Conservation (phyloP, 2,329 filamentous ascomycete species). For the Ceratocystiopsis minuta region DNA sequence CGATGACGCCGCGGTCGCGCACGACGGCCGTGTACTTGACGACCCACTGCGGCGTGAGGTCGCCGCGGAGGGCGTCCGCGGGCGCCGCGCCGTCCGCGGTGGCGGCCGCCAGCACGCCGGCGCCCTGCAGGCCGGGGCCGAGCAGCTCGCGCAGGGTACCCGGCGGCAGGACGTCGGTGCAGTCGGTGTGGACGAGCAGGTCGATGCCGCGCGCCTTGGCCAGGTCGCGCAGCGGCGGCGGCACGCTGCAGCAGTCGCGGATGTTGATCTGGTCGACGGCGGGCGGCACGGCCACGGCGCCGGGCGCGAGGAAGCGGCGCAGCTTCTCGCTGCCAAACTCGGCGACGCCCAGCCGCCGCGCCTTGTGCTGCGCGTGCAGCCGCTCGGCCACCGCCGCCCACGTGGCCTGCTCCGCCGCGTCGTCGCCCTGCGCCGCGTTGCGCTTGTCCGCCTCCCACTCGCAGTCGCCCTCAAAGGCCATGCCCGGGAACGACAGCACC, state of each 20-base stretch:
- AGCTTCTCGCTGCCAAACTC: conserved; percentile 83
- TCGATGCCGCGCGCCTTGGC: conserved; percentile 75
- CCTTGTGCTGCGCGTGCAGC: conserved; percentile 51
- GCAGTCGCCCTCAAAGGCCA: conserved; percentile 85
- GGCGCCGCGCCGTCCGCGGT: conserved; percentile 14
- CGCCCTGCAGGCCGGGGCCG: conserved; percentile 51
- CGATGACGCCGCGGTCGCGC: conserved; percentile 81
- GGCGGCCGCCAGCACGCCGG: conserved; percentile 46
- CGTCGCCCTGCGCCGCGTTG: conserved; percentile 42
- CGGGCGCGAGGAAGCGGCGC: conserved; percentile 44
- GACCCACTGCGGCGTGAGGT: conserved; percentile 82
- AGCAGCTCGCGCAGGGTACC: conserved; percentile 75
- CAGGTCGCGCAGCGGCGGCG: conserved; percentile 65
- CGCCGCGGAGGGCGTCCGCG: conserved; percentile 45
- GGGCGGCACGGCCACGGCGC: conserved; percentile 51
- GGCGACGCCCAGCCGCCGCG: conserved; percentile 63
- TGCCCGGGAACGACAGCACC: conserved; percentile 81
- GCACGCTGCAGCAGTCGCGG: conserved; percentile 88
- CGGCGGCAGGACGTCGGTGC: conserved; percentile 72
- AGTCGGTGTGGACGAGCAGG: conserved; percentile 84
- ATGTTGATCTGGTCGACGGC: conserved; percentile 92
- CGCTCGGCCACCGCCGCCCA: conserved; percentile 53
- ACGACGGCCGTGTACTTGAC: conserved; percentile 95
- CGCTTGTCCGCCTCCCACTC: conserved; percentile 55
- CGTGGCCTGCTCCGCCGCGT: conserved; percentile 49